Conservation (phyloP, 108 stramenopile species). For the Aureococcus anophagefferens region DNA sequence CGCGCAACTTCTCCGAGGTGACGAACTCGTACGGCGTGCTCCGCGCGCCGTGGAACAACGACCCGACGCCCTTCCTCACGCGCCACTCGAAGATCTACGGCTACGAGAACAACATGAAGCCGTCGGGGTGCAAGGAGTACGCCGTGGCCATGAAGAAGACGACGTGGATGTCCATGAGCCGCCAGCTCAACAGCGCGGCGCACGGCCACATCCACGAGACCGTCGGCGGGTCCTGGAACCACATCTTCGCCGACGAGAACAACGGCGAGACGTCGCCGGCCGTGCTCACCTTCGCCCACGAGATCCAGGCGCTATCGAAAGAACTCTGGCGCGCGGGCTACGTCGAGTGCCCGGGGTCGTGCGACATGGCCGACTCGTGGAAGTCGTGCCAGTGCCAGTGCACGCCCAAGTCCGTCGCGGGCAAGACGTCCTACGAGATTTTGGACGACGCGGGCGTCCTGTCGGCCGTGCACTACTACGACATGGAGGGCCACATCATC, state of each 20-base stretch:
- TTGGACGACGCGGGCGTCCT: conserved; percentile 8
- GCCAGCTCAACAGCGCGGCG: conserved; percentile 12
- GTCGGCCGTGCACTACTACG: conserved; percentile 11
- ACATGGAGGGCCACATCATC: conserved; percentile 7
- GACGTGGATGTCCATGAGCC: conserved; percentile 4
- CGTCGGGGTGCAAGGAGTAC: conserved; percentile 23
- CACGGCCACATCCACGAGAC: no score
- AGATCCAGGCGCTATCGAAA: no score
- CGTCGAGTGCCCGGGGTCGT: conserved; percentile 10
- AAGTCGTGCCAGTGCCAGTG: conserved; percentile 15
- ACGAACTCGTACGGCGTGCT: conserved; percentile 25
- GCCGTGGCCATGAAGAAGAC: conserved; percentile 3
- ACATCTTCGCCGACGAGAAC: no score
- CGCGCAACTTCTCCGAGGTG: conserved; percentile 15
- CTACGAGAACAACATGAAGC: conserved; percentile 26
- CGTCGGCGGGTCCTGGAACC: no score
- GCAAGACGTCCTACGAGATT: conserved; percentile 1
- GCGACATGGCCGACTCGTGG: conserved; percentile 9
- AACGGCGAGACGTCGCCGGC: no score
- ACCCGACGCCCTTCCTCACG: conserved; percentile 24
- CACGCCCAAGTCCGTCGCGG: conserved; percentile 9
- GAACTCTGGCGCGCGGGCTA: no score
- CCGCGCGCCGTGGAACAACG: conserved; percentile 25
- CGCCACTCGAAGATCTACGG: conserved; percentile 17
- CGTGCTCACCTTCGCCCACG: no score